Percentiles rank a stretch among this genome's conserved stretches.
Evolutionary conservation across 2,329 filamentous ascomycete genomes (phyloP).

Genomic region (Ceratocystis lukuohia): DNA sequence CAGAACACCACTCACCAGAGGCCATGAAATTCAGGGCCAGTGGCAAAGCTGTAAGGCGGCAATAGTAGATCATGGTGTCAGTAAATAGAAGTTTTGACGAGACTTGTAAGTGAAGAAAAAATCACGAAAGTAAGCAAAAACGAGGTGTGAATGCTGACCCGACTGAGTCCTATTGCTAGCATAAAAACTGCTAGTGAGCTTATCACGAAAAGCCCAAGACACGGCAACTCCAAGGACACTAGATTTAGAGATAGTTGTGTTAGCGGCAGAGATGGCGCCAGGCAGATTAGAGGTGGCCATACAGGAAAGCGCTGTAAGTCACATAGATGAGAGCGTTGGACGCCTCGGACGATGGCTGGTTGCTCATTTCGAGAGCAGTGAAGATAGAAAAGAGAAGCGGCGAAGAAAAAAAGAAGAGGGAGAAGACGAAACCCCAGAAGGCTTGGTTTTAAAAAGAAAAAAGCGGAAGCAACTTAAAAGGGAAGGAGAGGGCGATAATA

Average conservation of each 20-base stretch:
- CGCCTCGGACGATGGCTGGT: slow-evolving; percentile 51
- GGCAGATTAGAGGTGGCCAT: slow-evolving; percentile 19
- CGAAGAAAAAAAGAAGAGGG: slow-evolving; percentile 13
- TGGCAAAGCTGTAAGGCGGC: slow-evolving; percentile 48
- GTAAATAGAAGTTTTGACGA: not conserved
- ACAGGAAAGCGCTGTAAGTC: slow-evolving; percentile 68
- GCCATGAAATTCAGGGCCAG: slow-evolving; percentile 82
- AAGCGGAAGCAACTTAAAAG: not conserved
- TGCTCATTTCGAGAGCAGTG: slow-evolving; percentile 36
- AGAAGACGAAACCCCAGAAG: not conserved
- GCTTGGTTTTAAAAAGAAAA: not conserved
- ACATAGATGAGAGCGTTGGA: slow-evolving; percentile 76
- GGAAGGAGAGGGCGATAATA: not conserved
- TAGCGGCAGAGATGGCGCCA: not conserved
- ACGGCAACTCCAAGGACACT: slow-evolving; percentile 51
- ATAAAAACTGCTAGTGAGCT: slow-evolving; percentile 58
- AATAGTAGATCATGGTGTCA: slow-evolving; percentile 1
- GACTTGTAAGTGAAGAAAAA: slow-evolving; percentile 15
- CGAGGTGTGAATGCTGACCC: slow-evolving; percentile 41
- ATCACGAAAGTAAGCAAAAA: slow-evolving; percentile 17
- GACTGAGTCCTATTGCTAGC: slow-evolving; percentile 70
- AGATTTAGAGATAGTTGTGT: slow-evolving; percentile 9
- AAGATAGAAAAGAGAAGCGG: not conserved
- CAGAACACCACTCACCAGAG: slow-evolving; percentile 60
- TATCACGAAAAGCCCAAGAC: slow-evolving; percentile 45